A percentile compares a stretch with the other conserved stretches of the same genome.
phyloP scores from a whole-genome alignment of 2,329 filamentous ascomycete genomes.

The Albophoma yamanashiensis region DNA sequence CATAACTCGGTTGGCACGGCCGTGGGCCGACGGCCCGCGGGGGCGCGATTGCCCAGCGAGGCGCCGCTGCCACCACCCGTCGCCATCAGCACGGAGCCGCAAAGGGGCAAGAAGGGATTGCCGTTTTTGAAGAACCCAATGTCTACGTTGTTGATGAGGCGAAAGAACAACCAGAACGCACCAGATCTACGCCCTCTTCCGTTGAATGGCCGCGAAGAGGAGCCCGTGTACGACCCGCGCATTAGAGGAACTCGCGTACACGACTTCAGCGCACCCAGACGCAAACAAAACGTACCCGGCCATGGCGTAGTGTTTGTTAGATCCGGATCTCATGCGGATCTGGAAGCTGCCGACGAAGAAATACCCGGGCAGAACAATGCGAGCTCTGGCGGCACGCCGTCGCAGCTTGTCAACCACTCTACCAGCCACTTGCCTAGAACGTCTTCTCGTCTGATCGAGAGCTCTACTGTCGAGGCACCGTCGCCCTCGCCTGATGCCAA shows the following conservation, averaged over 20 bases:
- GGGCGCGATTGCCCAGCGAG: constrained; percentile 28
- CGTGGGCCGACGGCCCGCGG: constrained; percentile 30
- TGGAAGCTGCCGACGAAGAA: constrained; percentile 8
- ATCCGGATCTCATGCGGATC: constrained; percentile 6
- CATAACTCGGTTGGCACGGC: constrained; percentile 20
- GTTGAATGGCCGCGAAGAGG: constrained; percentile 25
- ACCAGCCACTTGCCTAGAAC: constrained; percentile 15
- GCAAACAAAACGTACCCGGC: constrained; percentile 20
- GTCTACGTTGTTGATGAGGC: constrained; percentile 46
- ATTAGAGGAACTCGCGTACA: constrained; percentile 55
- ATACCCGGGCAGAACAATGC: neutral
- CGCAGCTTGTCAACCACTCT: constrained; percentile 13
- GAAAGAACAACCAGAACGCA: constrained; percentile 40
- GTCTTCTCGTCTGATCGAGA: constrained; percentile 11
- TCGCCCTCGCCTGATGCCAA: constrained; percentile 3
- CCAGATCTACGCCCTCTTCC: constrained; percentile 32
- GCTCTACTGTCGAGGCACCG: constrained; percentile 2
- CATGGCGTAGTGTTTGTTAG: constrained; percentile 7
- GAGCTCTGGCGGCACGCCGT: constrained; percentile 8
- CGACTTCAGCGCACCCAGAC: constrained; percentile 53
- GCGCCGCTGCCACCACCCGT: constrained; percentile 19
- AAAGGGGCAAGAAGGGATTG: constrained; percentile 41
- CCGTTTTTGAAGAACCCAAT: constrained; percentile 51
- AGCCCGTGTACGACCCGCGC: constrained; percentile 47
- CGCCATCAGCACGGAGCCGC: constrained; percentile 22